Conservation (phyloP, 371 early-diverging fungal species). For the Fennellomyces sp. region DNA sequence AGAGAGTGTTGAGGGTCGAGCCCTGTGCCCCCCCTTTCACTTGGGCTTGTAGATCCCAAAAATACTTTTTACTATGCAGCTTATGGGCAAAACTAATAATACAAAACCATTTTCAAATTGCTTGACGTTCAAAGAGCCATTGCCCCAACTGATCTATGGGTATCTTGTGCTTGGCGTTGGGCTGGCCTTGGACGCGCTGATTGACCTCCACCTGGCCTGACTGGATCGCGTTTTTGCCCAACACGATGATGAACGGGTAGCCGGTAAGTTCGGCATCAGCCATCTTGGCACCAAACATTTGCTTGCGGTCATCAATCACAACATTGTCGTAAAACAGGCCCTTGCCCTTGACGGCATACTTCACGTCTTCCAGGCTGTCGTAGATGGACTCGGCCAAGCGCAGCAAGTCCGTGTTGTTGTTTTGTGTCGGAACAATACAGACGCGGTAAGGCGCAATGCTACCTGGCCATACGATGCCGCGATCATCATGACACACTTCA, state of each 20-base stretch:
- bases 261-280: slow-evolving; percentile 77
- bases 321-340: slow-evolving; percentile 16
- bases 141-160: slow-evolving; percentile 17
- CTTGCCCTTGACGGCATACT: neutral
- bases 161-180: slow-evolving; percentile 21
- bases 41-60: too few relatives aligned
- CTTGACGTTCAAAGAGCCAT: slow-evolving; percentile 16
- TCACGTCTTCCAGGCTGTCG: slow-evolving; percentile 32
- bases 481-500: slow-evolving; percentile 66
- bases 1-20: neutral
- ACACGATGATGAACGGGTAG: slow-evolving; percentile 68
- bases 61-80: too few relatives aligned
- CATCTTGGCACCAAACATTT: slow-evolving; percentile 71
- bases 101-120: neutral
- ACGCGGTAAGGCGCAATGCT: slow-evolving; percentile 76
- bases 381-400: slow-evolving; percentile 48
- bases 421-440: slow-evolving; percentile 64
- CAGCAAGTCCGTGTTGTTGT: slow-evolving; percentile 34
- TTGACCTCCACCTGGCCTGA: slow-evolving; percentile 65
- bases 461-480: slow-evolving; percentile 81
- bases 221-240: slow-evolving; percentile 63
- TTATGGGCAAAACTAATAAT: too few relatives aligned
- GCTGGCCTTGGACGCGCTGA: slow-evolving; percentile 48
- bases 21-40: too few relatives aligned
- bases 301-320: slow-evolving; percentile 61